Evolutionary conservation across 1,284 basidiomycete species (phyloP), one percentile per base, ranked within the genome.

Genomic region (Ustanciosporium gigantosporum): DNA sequence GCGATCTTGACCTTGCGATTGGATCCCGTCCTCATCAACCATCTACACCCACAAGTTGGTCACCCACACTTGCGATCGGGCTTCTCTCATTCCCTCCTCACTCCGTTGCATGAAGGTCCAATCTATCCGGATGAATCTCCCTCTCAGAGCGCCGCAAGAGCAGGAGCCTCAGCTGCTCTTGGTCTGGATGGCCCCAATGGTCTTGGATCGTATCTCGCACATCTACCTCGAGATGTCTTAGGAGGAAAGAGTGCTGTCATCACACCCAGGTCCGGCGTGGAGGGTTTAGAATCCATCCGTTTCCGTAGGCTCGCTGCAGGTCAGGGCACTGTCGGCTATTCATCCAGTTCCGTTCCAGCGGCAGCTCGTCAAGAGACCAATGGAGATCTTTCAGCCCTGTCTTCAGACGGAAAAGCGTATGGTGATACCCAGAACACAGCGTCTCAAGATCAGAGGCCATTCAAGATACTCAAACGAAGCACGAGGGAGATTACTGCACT

Each of bases 101-200:
- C 61, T 6, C 61, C 61, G 15, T 29, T 65, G 24, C 56, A 65
- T 24, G 55, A 65, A 36, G 61, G 61, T 16, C 56, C 61, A 4
- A 45, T 65, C 20, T 65, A 65, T 46, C 61, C 61, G n/a, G 56
- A 65, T 31, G 61, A 65, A 22, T 65, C 61, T 9, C 50, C 47
- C 0, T 25, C 49, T 4, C 56, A 65, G 25, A 65, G 56, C 15
- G 45, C 52, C 20, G 49, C 50, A 15, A 19, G 61, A 31, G 49
- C 46, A 3, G 45, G 25, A n/a, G 55, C 51, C 5, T 44, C 56
- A 5, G 46, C 47, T 4, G 51, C 56, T 4, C 45, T 65, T 8
- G 56, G 61, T 5, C 48, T 65, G 25, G 61, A 65, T 15, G 56
- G 61, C 14, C 61, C 56, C 21, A 41, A 47, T 7, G 51, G 61